phyloP scores from a whole-genome alignment of 2,329 filamentous ascomycete species.

The Talaromyces albobiverticillius region DNA sequence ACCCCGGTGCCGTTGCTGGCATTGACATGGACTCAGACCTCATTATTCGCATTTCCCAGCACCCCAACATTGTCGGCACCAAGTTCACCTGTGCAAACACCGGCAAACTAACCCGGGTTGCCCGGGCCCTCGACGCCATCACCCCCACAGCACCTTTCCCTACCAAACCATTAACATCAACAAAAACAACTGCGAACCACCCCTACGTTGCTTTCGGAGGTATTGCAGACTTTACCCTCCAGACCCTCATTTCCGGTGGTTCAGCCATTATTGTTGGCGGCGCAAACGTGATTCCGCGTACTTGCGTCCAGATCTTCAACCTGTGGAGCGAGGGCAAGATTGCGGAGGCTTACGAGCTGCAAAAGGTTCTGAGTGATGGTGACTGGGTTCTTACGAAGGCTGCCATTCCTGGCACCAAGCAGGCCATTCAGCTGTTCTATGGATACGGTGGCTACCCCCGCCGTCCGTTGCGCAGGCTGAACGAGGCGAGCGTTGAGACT shows the following conservation, averaged over 20 bases:
- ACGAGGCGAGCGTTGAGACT: constrained; percentile 26
- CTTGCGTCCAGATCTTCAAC: constrained; percentile 77
- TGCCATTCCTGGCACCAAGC: constrained; percentile 81
- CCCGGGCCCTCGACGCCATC: constrained; percentile 67
- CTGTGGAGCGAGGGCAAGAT: constrained; percentile 71
- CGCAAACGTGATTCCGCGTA: constrained; percentile 82
- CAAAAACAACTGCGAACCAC: constrained; percentile 31
- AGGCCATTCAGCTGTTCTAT: constrained; percentile 76
- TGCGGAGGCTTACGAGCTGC: constrained; percentile 72
- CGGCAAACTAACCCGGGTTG: constrained; percentile 82
- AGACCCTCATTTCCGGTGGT: constrained; percentile 76
- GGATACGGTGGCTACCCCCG: constrained; percentile 80
- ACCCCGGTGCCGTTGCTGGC: constrained; percentile 80
- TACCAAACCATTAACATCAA: constrained; percentile 22
- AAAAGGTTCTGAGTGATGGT: constrained; percentile 71
- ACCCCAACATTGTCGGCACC: constrained; percentile 81
- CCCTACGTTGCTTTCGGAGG: constrained; percentile 83
- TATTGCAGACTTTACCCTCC: constrained; percentile 82
- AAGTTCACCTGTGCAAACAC: constrained; percentile 93
- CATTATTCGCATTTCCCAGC: constrained; percentile 72
- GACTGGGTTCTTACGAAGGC: constrained; percentile 85
- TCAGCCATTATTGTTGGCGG: constrained; percentile 84
- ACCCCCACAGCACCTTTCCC: constrained; percentile 51
- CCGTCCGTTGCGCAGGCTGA: constrained; percentile 50
- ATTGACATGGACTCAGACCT: constrained; percentile 89